Base-by-base conservation (phyloP, 2,329 filamentous ascomycete species). In the Dothideomycetes sp. region DNA sequence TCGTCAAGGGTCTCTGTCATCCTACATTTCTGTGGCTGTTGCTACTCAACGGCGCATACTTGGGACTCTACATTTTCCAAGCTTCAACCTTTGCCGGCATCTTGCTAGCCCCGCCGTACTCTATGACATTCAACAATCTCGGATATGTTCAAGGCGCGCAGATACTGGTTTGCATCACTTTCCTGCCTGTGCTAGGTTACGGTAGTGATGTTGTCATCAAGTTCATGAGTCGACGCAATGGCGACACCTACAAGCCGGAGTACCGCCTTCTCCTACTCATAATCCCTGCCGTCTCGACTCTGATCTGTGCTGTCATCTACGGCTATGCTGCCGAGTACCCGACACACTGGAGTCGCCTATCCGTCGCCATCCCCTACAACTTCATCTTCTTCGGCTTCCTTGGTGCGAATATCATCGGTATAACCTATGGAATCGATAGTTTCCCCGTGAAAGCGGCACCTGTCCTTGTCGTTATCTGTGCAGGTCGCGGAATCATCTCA, bases 381-480 rank as follows among this genome's bases (percentile, higher is more conserved):
- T 54, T 47, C 2, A 58, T 59, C 45, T 57, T 59, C 35, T 64
- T 64, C 34, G 49, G 53, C 27, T 64, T 64, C 37, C 48, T 64
- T 17, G 61, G 64, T 1, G 59, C 59, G 4, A 69, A 68, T 44
- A 66, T 68, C 40, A 60, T 62, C 4, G 63, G 56, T 0, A 64
- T 68, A 33, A 66, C 64, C 0, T 67, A 64, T 44, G 48, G 64
- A 4, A 57, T 70, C 2, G 66, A 69, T 38, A 56, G 60, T 1
- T 69, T 68, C 43, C 64, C 64, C 1, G 55, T 57, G 2, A 54
- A 62, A 4, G 59, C 64, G 3, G 63, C 62, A 0, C 61, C 66
- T 0, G 43, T 67, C 2, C 49, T 70, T 17, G 60, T 70, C 3
- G 59, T 70, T 25, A 64, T 70, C 24, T 68, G 64, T 35, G 64